Evolutionary conservation across 345 rosid species (phyloP).

Genomic region (Populus tremula): DNA sequence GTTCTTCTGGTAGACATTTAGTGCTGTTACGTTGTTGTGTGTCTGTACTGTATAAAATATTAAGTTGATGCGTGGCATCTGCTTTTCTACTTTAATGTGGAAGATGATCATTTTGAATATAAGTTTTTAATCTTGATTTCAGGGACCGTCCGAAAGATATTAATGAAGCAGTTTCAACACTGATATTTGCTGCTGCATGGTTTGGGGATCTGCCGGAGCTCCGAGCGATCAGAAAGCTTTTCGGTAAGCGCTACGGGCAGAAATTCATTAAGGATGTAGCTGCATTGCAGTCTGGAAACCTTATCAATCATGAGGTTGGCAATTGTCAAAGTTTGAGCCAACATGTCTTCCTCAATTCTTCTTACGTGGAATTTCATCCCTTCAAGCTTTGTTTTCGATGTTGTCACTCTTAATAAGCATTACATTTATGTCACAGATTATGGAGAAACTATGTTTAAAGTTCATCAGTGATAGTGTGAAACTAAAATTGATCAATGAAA

Average conservation of each 20-base stretch:
- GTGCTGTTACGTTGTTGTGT: too few species aligned
- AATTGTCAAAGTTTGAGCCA: neutral
- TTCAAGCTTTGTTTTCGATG: slow-evolving; percentile 2
- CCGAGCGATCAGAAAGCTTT: slow-evolving; percentile 14
- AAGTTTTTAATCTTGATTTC: neutral
- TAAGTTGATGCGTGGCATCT: too few species aligned
- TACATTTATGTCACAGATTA: slow-evolving; percentile 17
- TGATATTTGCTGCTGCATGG: slow-evolving; percentile 30
- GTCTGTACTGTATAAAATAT: too few species aligned
- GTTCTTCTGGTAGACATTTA: too few species aligned
- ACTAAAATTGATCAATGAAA: slow-evolving; percentile 22
- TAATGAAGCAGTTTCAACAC: slow-evolving; percentile 36
- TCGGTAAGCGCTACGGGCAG: slow-evolving; percentile 22
- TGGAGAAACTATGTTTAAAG: slow-evolving; percentile 15
- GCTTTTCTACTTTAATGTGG: neutral
- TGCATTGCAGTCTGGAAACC: slow-evolving; percentile 24
- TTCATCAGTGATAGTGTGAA: slow-evolving; percentile 21
- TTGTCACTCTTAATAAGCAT: neutral
- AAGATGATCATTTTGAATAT: neutral
- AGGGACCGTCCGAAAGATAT: slow-evolving; percentile 31
- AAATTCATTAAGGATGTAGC: slow-evolving; percentile 16
- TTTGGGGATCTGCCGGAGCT: slow-evolving; percentile 39
- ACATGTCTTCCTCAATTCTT: neutral
- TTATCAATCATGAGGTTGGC: slow-evolving; percentile 21
- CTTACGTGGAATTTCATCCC: neutral